These are phyloP conservation scores for Pleurotus ostreatus DNA, from an alignment of 768 basidiomycete genomes.

Conservation along the genomic window DNA sequence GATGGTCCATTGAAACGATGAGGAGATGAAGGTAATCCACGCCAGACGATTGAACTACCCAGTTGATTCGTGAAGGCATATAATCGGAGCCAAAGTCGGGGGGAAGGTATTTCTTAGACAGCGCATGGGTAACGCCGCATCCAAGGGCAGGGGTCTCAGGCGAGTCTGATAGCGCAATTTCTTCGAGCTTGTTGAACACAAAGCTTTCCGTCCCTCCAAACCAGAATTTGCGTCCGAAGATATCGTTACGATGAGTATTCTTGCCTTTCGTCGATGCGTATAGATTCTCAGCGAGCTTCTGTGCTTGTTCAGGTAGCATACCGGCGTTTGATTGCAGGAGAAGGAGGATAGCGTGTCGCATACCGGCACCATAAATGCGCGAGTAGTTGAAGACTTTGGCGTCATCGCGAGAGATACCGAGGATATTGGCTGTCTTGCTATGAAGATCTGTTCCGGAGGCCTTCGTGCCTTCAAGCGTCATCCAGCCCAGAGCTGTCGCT, in stretches of 20 bases:
- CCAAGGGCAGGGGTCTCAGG: slow-evolving; percentile 93
- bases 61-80: slow-evolving; percentile 96
- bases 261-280: slow-evolving; percentile 93
- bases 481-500: slow-evolving; percentile 97
- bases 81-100: slow-evolving; percentile 80
- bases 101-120: slow-evolving; percentile 87
- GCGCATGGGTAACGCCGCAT: slow-evolving; percentile 89
- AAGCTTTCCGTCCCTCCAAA: slow-evolving; percentile 94
- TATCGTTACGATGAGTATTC: slow-evolving; percentile 70
- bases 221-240: slow-evolving; percentile 88
- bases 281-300: slow-evolving; percentile 74
- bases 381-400: slow-evolving; percentile 99
- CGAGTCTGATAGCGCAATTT: slow-evolving; percentile 81
- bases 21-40: slow-evolving; percentile 97
- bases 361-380: slow-evolving; percentile 97
- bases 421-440: slow-evolving; percentile 91
- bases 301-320: slow-evolving; percentile 77
- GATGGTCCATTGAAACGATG: slow-evolving; percentile 91
- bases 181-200: slow-evolving; percentile 96
- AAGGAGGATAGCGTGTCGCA: slow-evolving; percentile 87
- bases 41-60: slow-evolving; percentile 98
- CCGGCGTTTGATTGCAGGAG: slow-evolving; percentile 80
- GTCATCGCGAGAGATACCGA: slow-evolving; percentile 89
- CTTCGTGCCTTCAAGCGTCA: slow-evolving; percentile 98
- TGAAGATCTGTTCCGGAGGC: slow-evolving; percentile 92